These are phyloP conservation scores for Poterioochromonas sp. DNA, from an alignment of 352 stramenopile species.

Conservation along the genomic window DNA sequence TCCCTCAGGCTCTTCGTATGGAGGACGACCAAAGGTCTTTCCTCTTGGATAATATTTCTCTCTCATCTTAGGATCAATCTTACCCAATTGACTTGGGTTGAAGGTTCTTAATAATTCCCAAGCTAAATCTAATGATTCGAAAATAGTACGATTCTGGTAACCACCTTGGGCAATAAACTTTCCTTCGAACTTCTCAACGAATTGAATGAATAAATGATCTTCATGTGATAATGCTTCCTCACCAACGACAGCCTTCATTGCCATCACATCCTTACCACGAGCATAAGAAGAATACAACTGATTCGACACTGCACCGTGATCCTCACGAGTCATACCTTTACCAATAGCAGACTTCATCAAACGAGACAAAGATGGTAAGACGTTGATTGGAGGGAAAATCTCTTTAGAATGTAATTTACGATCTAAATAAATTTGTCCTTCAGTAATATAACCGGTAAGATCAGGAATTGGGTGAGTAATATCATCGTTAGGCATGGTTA, in stretches of 20 bases:
- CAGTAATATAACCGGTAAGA: slow-evolving; percentile 99
- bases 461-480: slow-evolving; percentile 99
- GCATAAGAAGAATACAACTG: slow-evolving; percentile 85
- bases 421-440: slow-evolving; percentile 97
- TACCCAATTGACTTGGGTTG: slow-evolving; percentile 97
- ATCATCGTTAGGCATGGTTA: slow-evolving; percentile 99
- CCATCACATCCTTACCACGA: slow-evolving; percentile 95
- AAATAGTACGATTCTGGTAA: slow-evolving; percentile 96
- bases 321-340: slow-evolving; percentile 95
- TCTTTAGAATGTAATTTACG: slow-evolving; percentile 93
- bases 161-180: slow-evolving; percentile 95
- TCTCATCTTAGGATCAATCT: slow-evolving; percentile 97
- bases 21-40: slow-evolving; percentile 49
- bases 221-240: slow-evolving; percentile 97
- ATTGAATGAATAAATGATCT: slow-evolving; percentile 97
- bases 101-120: slow-evolving; percentile 97
- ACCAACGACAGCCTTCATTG: slow-evolving; percentile 99
- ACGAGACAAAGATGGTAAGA: slow-evolving; percentile 93
- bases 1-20: background rate
- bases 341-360: slow-evolving; percentile 99
- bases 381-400: slow-evolving; percentile 99
- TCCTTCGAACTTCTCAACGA: slow-evolving; percentile 96
- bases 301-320: slow-evolving; percentile 97
- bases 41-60: slow-evolving; percentile 91
- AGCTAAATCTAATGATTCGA: slow-evolving; percentile 93